These are phyloP conservation scores for Coemansia guatemalensis DNA, from an alignment of 192 early-diverging fungal genomes.

Conservation along the genomic window DNA sequence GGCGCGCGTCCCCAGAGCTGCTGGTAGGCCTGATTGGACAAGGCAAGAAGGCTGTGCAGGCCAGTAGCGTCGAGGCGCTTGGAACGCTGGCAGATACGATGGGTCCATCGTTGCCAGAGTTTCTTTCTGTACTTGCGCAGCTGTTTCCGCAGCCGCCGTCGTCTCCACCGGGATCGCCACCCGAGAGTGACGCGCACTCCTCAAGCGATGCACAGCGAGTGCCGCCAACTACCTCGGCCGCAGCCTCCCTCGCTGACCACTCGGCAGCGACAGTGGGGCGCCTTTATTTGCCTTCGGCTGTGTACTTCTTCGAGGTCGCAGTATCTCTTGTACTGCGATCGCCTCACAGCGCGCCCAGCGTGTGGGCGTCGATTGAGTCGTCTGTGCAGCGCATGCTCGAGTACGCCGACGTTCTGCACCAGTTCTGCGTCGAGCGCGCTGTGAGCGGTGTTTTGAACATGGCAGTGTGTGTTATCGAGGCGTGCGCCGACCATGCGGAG, in stretches of 20 bases:
- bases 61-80: slow-evolving; percentile 22
- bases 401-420: slow-evolving; percentile 61
- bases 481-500: slow-evolving; percentile 5
- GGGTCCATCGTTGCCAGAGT: slow-evolving; percentile 12
- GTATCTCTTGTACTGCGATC: slow-evolving; percentile 18
- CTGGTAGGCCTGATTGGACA: slow-evolving; percentile 24
- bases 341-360: slow-evolving; percentile 22
- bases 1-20: slow-evolving; percentile 40
- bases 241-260: neutral
- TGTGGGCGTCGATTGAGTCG: slow-evolving; percentile 65
- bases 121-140: slow-evolving; percentile 27
- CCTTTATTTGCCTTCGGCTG: slow-evolving; percentile 35
- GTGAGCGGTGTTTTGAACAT: slow-evolving; percentile 73
- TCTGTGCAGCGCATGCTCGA: slow-evolving; percentile 73
- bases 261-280: neutral
- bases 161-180: slow-evolving; percentile 30
- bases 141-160: slow-evolving; percentile 32
- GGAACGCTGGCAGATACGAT: slow-evolving; percentile 10
- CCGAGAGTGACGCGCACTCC: slow-evolving; percentile 13
- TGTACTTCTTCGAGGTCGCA: slow-evolving; percentile 48
- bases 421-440: slow-evolving; percentile 71
- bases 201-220: slow-evolving; percentile 5
- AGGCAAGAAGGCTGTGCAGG: slow-evolving; percentile 25
- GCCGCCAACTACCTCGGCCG: neutral
- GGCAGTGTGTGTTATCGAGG: slow-evolving; percentile 60